Base-by-base conservation (phyloP, 345 rosid species). In the Euphorbia peplus region DNA sequence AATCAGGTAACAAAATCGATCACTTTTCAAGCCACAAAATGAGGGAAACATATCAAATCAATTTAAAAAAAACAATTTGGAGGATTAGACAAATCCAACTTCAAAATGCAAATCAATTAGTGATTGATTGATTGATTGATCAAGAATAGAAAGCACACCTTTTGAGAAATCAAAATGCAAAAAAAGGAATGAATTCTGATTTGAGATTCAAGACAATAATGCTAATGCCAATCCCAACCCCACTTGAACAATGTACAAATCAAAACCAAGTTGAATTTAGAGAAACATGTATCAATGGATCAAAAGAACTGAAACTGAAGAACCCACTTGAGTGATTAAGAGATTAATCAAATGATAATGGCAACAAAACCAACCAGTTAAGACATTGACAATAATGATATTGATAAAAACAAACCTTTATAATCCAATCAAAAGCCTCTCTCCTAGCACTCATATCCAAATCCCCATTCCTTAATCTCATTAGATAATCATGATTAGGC, bases 341-440 rank as follows among this genome's bases (percentile, higher is more conserved):
- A n/a, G n/a, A n/a, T n/a, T n/a, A n/a, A n/a, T n/a, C n/a, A n/a
- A n/a, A n/a, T n/a, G n/a, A n/a, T n/a, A n/a, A n/a, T n/a, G n/a
- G n/a, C n/a, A n/a, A n/a, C n/a, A n/a, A n/a, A n/a, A n/a, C n/a
- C n/a, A n/a, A n/a, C n/a, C n/a, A n/a, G n/a, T 61, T 60, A 39
- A 52, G 35, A 47, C 13, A 60, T 29, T 10, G 22, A 70, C 18
- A 44, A 70, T 25, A 28, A 42, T 2, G 14, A 5, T 35, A 54
- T 15, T n/a, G n/a, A n/a, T n/a, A n/a, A n/a, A n/a, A 71, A 74
- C 84, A 70, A 47, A 88, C 93, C 90, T 86, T 88, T 44, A 47
- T 19, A 75, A 88, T 88, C 88, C 88, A 86, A 76, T 84, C 86
- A 63, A 80, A 21, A 67, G 88, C 88, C 62, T 82, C 81, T 53